Base-by-base conservation (phyloP, 768 basidiomycete genomes). In the Hericium coralloides region DNA sequence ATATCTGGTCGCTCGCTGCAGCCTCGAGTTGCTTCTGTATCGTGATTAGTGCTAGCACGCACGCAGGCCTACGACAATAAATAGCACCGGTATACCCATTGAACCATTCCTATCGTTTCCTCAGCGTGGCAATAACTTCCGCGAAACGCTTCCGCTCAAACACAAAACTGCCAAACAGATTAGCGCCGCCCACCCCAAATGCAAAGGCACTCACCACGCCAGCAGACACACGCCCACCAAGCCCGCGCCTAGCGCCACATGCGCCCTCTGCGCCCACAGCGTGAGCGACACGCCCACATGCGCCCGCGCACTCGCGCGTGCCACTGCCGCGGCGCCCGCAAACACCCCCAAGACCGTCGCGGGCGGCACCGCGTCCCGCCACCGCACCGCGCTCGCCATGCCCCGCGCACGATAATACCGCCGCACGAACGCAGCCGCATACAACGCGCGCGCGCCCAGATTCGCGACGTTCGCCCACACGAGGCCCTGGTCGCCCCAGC, bases 381-480 rank as follows among this genome's bases (percentile, higher is more conserved):
- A 67, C 4, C 39, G 18, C n/a, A 64, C 57, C 48, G 64, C 55
- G 9, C n/a, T 55, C 2, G 55, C 62, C 3, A 60, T 63, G 12
- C 58, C 57, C 7, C 51, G 43, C 47, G 49, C 39, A 20, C 54
- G 59, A 70, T 83, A 88, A 67, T 76, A 90, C 2, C 58, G 58
- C 4, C 66, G 65, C 14, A 73, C 69, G 65, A 85, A 90, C 38
- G 63, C 62, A 58, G 76, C 69, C 43, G 80, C 79, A 66, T 88
- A 91, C 25, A 72, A 63, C 41, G 88, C 87, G 15, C 90, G 77
- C 5, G 78, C 76, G 0, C 74, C 69, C 59, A 89, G 75, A 66
- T 86, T 88, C 62, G 77, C 66, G 58, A 86, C 82, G 64, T 94
- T 93, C 58, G 85, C 86, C 64, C 84, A 89, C 2, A 92, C 85